A percentile compares a stretch with the other conserved stretches of the same genome.
These are phyloP conservation scores for Tolypocladium capitatum DNA, from an alignment of 2,329 filamentous ascomycete species.

Conservation along the genomic window DNA sequence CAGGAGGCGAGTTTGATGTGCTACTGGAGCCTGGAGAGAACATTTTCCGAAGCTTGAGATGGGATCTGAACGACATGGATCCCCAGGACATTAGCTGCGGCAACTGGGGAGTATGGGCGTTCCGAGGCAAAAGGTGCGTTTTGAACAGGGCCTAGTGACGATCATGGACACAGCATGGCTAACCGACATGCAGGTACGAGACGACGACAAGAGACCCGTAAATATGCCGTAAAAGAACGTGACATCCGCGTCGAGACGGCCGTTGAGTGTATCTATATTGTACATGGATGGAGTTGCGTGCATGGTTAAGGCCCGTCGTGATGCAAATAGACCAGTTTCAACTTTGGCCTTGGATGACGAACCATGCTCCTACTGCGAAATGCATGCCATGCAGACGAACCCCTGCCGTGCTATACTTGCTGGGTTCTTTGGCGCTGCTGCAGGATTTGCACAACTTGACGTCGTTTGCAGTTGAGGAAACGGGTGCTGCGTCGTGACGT, in stretches of 20 bases:
- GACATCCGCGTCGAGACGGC: neutral
- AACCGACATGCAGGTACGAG: slow-evolving; percentile 41
- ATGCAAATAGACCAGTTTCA: neutral
- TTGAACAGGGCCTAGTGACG: neutral
- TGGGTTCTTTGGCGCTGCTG: neutral
- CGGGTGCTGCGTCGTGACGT: neutral
- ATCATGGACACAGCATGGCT: slow-evolving; percentile 12
- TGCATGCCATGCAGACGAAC: neutral
- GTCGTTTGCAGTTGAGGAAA: neutral
- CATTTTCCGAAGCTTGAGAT: slow-evolving; percentile 79
- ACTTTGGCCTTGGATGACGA: neutral
- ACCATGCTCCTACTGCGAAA: neutral
- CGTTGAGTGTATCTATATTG: slow-evolving; percentile 3
- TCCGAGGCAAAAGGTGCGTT: slow-evolving; percentile 84
- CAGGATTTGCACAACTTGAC: neutral
- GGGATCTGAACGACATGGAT: slow-evolving; percentile 94
- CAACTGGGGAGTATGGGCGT: slow-evolving; percentile 96
- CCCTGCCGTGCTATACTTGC: neutral
- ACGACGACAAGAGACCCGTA: slow-evolving; percentile 39
- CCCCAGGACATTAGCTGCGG: slow-evolving; percentile 89
- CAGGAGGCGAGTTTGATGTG: slow-evolving; percentile 81
- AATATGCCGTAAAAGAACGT: neutral
- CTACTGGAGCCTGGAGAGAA: slow-evolving; percentile 90
- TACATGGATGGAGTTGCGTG: neutral
- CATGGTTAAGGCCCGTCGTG: neutral